Evolutionary conservation across 768 basidiomycete species (phyloP).

Genomic region (Hygrophoropsis aurantiaca): DNA sequence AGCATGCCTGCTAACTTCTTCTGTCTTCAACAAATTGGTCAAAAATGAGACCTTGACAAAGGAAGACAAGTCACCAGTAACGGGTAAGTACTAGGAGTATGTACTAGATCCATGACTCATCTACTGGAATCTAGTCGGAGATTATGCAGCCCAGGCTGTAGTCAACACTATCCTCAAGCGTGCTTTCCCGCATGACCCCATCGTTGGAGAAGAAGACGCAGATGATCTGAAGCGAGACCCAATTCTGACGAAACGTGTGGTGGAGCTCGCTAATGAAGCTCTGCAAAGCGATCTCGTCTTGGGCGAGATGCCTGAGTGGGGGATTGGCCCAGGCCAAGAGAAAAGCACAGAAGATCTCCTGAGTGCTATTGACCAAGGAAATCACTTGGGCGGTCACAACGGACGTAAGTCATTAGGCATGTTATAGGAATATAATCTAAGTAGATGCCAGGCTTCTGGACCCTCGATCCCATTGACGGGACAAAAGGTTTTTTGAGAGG

Average conservation of each 20-base stretch:
- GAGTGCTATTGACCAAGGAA: constrained; percentile 85
- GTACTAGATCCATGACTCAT: too few relatives aligned
- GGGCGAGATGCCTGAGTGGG: constrained; percentile 69
- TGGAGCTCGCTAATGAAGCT: constrained; percentile 80
- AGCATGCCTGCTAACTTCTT: constrained; percentile 79
- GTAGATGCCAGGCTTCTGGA: constrained; percentile 77
- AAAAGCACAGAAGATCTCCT: constrained; percentile 62
- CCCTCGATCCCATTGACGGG: constrained; percentile 88
- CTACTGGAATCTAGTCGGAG: too few relatives aligned
- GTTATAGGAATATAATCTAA: constrained; percentile 1
- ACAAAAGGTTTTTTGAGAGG: constrained; percentile 93
- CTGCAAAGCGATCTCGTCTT: constrained; percentile 50
- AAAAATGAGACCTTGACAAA: constrained; percentile 87
- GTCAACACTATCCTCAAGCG: constrained; percentile 75
- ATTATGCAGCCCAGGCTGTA: constrained; percentile 91
- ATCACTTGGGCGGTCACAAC: constrained; percentile 61
- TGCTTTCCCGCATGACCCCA: constrained; percentile 82
- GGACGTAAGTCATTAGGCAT: constrained; percentile 61
- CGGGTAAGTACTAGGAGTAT: too few relatives aligned
- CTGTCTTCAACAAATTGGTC: constrained; percentile 84
- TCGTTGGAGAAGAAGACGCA: constrained; percentile 96
- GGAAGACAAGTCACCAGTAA: constrained; percentile 90
- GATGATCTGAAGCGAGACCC: constrained; percentile 59
- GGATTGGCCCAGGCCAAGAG: constrained; percentile 59
- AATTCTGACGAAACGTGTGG: constrained; percentile 61